Percentiles rank a stretch among this genome's conserved stretches.
phyloP scores from a whole-genome alignment of 108 stramenopile genomes.

The Cyclotella cryptica region DNA sequence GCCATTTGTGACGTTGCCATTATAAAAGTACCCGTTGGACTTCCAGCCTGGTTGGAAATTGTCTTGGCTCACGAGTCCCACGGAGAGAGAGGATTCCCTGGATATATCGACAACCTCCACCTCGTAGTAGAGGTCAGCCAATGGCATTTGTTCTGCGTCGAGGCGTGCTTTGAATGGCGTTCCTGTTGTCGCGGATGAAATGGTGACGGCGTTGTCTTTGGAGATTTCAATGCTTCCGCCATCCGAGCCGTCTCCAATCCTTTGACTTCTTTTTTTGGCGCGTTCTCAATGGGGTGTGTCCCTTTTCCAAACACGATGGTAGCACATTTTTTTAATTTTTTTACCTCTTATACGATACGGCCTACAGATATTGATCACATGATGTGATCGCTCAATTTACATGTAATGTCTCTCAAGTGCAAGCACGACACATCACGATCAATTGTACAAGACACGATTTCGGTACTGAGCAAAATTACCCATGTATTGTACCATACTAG shows the following conservation, averaged over 20 bases:
- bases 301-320: too few relatives aligned
- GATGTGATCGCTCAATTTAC: too few relatives aligned
- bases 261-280: too few relatives aligned
- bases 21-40: constrained; percentile 68
- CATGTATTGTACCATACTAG: too few relatives aligned
- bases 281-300: too few relatives aligned
- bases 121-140: constrained; percentile 31
- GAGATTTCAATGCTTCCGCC: background rate
- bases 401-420: too few relatives aligned
- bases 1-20: constrained; percentile 71
- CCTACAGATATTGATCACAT: too few relatives aligned
- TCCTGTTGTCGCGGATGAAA: constrained; percentile 23
- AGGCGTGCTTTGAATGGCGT: constrained; percentile 46
- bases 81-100: constrained; percentile 22
- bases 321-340: too few relatives aligned
- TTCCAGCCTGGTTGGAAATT: constrained; percentile 59
- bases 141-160: background rate
- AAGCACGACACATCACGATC: too few relatives aligned
- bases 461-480: too few relatives aligned
- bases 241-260: constrained; percentile 41
- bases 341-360: too few relatives aligned
- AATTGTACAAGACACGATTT: too few relatives aligned
- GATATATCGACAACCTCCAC: constrained; percentile 11
- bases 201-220: constrained; percentile 5
- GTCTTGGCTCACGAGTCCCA: constrained; percentile 53